phyloP scores from a whole-genome alignment of 805 yeast genomes.

The Isabelozyma rhagii region DNA sequence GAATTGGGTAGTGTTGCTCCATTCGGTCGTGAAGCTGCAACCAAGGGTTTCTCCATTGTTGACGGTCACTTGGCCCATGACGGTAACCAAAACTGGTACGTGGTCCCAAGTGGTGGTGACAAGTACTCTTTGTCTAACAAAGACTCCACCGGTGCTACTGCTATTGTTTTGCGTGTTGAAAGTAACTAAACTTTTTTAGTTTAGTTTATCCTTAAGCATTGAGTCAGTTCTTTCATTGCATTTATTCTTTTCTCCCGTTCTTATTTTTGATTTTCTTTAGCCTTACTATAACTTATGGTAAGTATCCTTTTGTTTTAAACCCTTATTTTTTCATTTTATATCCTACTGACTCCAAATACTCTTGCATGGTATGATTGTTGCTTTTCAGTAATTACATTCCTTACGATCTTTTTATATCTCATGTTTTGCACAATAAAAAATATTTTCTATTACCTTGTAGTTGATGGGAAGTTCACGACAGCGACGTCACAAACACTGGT shows the following conservation, averaged over 20 bases:
- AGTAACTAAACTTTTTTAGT: not conserved
- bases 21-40: slow-evolving; percentile 28
- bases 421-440: not conserved
- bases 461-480: too few relatives aligned
- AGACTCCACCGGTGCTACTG: slow-evolving; percentile 26
- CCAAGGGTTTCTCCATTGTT: slow-evolving; percentile 37
- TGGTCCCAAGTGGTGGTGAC: slow-evolving; percentile 31
- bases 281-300: too few relatives aligned
- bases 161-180: slow-evolving; percentile 19
- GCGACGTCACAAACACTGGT: too few relatives aligned
- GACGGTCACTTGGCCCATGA: slow-evolving; percentile 34
- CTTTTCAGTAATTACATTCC: not conserved
- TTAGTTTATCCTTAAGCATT: not conserved
- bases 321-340: too few relatives aligned
- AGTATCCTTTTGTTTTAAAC: not conserved
- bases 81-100: slow-evolving; percentile 33
- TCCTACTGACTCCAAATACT: not conserved
- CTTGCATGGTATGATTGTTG: not conserved
- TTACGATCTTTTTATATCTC: not conserved
- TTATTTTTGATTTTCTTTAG: not conserved
- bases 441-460: not conserved
- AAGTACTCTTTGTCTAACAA: slow-evolving; percentile 21
- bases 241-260: not conserved
- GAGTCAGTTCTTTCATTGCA: not conserved
- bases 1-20: slow-evolving; percentile 32